Percentiles rank a stretch among this genome's conserved stretches.
phyloP scores from a whole-genome alignment of 306 rosid genomes.

The Gillenia trifoliata region DNA sequence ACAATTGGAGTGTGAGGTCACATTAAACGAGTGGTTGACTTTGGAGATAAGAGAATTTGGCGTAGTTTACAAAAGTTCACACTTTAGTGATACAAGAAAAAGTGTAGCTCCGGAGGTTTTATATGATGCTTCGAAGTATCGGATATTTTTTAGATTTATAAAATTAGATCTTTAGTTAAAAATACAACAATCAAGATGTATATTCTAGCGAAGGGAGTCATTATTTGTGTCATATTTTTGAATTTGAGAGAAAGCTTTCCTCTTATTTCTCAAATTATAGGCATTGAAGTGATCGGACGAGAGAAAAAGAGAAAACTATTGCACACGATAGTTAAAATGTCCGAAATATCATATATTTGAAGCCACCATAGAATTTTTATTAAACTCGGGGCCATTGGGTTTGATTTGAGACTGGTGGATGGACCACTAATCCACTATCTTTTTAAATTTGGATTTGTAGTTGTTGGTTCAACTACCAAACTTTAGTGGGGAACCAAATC shows the following conservation, averaged over 20 bases:
- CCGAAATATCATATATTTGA: no score
- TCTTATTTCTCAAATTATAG: no score
- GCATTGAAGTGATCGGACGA: no score
- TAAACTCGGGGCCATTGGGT: neutral
- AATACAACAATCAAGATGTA: no score
- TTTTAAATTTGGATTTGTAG: neutral
- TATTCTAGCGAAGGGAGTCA: no score
- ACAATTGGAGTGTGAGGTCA: neutral
- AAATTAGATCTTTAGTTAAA: no score
- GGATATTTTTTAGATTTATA: no score
- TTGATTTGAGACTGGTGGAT: neutral
- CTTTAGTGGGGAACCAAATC: neutral
- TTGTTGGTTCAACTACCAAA: neutral
- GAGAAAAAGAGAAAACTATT: no score
- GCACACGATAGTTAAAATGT: no score
- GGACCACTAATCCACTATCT: neutral
- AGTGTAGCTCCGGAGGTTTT: neutral
- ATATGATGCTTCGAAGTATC: no score
- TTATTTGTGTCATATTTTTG: no score
- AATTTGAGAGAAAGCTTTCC: no score
- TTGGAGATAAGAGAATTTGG: neutral
- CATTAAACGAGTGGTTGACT: neutral
- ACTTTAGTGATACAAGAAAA: neutral
- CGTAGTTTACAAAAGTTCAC: neutral
- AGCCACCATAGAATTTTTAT: neutral